Conservation (phyloP, 1,139 yeast genomes). For the Pichia sp. region DNA sequence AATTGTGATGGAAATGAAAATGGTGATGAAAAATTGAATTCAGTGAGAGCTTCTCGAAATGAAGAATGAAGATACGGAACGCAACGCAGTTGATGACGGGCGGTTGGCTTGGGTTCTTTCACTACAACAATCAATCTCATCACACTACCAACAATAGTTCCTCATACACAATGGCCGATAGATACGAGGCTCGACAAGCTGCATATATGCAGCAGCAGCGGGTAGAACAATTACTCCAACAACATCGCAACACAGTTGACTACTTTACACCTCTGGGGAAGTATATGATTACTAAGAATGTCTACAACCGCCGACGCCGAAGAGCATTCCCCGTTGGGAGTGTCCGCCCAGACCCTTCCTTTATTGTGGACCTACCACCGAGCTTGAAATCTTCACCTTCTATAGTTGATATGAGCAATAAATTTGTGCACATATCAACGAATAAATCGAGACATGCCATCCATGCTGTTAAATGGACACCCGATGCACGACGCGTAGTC, state of each 20-base stretch:
- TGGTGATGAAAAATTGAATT: too few species aligned
- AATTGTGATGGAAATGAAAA: too few species aligned
- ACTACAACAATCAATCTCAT: too few species aligned
- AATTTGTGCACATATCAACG: slow-evolving; percentile 84
- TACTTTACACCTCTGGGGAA: slow-evolving; percentile 80
- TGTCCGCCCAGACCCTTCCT: slow-evolving; percentile 73
- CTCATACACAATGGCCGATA: too few species aligned
- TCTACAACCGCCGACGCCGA: slow-evolving; percentile 34
- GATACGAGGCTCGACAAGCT: too few species aligned
- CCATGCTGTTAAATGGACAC: slow-evolving; percentile 91
- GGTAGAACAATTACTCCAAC: slow-evolving; percentile 9
- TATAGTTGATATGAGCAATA: slow-evolving; percentile 58
- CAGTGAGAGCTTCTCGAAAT: too few species aligned
- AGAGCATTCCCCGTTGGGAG: slow-evolving; percentile 42
- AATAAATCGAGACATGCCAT: slow-evolving; percentile 91
- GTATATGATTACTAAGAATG: slow-evolving; percentile 53
- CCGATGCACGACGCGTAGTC: slow-evolving; percentile 85
- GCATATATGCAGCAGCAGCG: not conserved
- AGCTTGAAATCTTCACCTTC: slow-evolving; percentile 55
- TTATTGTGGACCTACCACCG: slow-evolving; percentile 66
- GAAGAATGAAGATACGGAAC: not conserved
- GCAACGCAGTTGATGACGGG: too few species aligned
- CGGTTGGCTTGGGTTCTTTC: too few species aligned
- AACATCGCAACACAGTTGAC: slow-evolving; percentile 71
- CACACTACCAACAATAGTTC: too few species aligned